A percentile compares a stretch with the other conserved stretches of the same genome.
Conservation (phyloP, 1,139 yeast genomes). For the Blastobotrys capitulatus region DNA sequence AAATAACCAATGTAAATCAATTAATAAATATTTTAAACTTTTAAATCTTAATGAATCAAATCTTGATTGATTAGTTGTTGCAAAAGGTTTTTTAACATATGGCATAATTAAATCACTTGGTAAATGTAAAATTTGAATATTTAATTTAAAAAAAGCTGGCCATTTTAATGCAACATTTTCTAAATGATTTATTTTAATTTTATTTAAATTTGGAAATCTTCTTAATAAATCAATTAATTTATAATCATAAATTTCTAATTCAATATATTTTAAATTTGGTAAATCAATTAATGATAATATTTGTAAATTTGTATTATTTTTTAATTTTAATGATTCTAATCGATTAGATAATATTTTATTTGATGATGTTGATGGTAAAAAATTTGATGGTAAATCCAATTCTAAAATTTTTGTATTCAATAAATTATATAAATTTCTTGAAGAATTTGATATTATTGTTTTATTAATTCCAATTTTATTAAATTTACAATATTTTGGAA, state of each 20-base stretch:
- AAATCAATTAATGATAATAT: neutral
- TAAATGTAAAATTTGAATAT: neutral
- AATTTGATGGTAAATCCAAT: neutral
- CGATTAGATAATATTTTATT: neutral
- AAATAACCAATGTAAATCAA: slow-evolving; percentile 1
- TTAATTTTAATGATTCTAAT: neutral
- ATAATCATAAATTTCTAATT: neutral
- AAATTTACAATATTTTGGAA: neutral
- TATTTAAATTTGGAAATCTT: neutral
- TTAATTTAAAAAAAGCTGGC: slow-evolving; percentile 1
- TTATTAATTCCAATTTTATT: too few species aligned
- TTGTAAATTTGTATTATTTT: neutral
- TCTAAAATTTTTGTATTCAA: neutral
- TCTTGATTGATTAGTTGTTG: neutral
- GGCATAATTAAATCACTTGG: slow-evolving; percentile 1
- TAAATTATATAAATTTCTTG: neutral
- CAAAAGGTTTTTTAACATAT: neutral
- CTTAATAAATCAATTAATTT: neutral
- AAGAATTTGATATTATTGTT: too few species aligned
- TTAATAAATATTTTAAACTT: neutral
- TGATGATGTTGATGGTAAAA: neutral
- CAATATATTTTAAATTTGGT: neutral
- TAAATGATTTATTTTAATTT: neutral
- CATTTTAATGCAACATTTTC: neutral
- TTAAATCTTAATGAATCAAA: neutral